Evolutionary conservation across 768 basidiomycete species (phyloP).

Genomic region (Asterophora lycoperdoides): DNA sequence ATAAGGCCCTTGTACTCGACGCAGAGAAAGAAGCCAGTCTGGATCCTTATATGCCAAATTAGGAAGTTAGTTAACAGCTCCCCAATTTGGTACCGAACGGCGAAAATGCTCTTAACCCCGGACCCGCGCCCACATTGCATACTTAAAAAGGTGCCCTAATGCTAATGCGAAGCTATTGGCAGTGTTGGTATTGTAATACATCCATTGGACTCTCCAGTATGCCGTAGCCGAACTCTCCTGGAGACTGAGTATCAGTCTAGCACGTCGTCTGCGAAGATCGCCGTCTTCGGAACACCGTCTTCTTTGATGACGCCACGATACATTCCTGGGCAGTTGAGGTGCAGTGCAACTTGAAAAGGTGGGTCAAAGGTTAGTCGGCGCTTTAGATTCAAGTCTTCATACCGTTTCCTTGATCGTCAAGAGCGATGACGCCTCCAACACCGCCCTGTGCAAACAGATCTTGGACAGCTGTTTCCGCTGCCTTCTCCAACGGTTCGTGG

Average conservation of each 20-base stretch:
- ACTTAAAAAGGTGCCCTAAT: too few species aligned
- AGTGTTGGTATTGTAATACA: too few species aligned
- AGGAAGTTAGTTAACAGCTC: not conserved
- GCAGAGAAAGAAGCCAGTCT: not conserved
- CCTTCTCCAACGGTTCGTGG: constrained; percentile 51
- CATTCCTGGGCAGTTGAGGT: constrained; percentile 78
- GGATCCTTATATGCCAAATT: not conserved
- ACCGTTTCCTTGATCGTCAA: constrained; percentile 72
- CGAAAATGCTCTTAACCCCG: too few species aligned
- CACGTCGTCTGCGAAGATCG: constrained; percentile 72
- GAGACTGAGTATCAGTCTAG: constrained; percentile 20
- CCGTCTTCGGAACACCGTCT: constrained; percentile 69
- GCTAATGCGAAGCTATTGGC: too few species aligned
- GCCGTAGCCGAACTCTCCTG: too few species aligned
- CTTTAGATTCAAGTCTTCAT: constrained; percentile 13
- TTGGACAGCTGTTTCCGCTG: constrained; percentile 51
- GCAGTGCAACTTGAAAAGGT: constrained; percentile 52
- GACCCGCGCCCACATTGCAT: too few species aligned
- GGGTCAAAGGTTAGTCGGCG: not conserved
- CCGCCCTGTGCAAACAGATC: constrained; percentile 58
- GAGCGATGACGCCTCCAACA: constrained; percentile 68
- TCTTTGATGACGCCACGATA: constrained; percentile 70
- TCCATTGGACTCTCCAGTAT: too few species aligned
- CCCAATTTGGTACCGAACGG: not conserved
- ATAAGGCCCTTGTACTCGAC: not conserved